Evolutionary conservation across 768 basidiomycete species (phyloP), one percentile per base, ranked within the genome.

Genomic region (Auriscalpium microsporum): DNA sequence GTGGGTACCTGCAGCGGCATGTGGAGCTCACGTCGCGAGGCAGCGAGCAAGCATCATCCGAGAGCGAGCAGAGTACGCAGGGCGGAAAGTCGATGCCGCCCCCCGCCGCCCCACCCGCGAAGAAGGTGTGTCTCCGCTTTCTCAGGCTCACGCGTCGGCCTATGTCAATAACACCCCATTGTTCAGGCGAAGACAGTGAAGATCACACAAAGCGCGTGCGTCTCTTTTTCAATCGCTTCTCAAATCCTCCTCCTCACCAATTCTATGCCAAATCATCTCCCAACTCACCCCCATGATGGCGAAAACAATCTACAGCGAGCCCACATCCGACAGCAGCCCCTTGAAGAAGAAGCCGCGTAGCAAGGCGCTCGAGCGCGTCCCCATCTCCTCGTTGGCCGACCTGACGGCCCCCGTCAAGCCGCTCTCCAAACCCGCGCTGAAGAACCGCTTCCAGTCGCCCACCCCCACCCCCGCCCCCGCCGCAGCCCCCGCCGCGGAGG

Each of bases 401-500:
- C 10, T 52, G 10, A 52, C 42, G 21, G 52, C 8, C 10, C 21
- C 40, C 28, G n/a, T 17, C 50, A 16, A 33, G 28, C 47, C 16
- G 21, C 47, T 33, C 16, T 36, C 50, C 16, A 50, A 50, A 36
- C 17, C 23, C 5, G 16, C 45, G 16, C 17, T 10, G 10, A 23
- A n/a, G 16, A 33, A 33, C 37, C 40, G 53, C 28, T 45, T 50
- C 36, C 42, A 38, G 28, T 28, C 28, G 34, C 21, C 14, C 36
- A 36, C 49, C 40, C 40, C 17, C 40, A 42, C 10, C 46, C 21
- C 13, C 2, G 66, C 64, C 7, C n/a, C n/a, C n/a, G 11, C 23
- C 23, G 11, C 46, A 58, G 13, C 62, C 1, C 61, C 61, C 2
- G 66, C 64, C 7, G 67, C 64, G 33, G 75, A 75, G 45, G 64